A percentile compares a stretch with the other conserved stretches of the same genome.
These are phyloP conservation scores for Myxozyma lipomycoides DNA, from an alignment of 805 yeast genomes.

Conservation along the genomic window DNA sequence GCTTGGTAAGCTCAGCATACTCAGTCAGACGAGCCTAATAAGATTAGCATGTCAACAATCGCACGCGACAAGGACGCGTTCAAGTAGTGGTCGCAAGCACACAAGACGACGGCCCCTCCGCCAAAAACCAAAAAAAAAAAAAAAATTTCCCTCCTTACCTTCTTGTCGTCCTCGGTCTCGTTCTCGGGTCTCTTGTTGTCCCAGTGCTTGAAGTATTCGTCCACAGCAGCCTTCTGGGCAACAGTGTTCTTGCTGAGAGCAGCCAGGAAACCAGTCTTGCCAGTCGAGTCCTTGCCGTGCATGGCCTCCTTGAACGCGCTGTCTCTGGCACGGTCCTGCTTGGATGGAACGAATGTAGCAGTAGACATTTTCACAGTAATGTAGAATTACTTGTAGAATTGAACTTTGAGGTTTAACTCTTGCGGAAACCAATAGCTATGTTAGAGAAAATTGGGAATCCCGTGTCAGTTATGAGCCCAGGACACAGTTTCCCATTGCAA, in stretches of 20 bases:
- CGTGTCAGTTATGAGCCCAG: too few relatives aligned
- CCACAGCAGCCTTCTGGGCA: constrained; percentile 78
- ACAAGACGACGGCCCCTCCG: too few relatives aligned
- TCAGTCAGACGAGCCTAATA: constrained; percentile 60
- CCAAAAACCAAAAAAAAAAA: too few relatives aligned
- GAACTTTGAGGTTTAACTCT: too few relatives aligned
- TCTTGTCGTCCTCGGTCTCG: constrained; percentile 55
- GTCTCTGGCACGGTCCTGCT: constrained; percentile 41
- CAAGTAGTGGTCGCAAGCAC: too few relatives aligned
- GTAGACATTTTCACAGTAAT: constrained; percentile 9
- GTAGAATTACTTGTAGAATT: too few relatives aligned
- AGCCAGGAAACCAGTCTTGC: constrained; percentile 70
- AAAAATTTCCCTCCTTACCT: too few relatives aligned
- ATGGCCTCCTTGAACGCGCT: constrained; percentile 74
- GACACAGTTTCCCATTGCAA: not conserved
- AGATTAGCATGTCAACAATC: too few relatives aligned
- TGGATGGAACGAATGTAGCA: constrained; percentile 12
- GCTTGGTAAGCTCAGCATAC: constrained; percentile 87
- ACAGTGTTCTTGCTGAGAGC: constrained; percentile 69
- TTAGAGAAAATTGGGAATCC: too few relatives aligned
- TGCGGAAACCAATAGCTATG: too few relatives aligned
- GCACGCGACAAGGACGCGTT: too few relatives aligned
- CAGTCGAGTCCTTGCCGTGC: constrained; percentile 70
- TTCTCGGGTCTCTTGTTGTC: constrained; percentile 75
- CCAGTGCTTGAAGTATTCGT: constrained; percentile 95